phyloP scores from a whole-genome alignment of 2,329 filamentous ascomycete species.

The Cladosporium colombiae region DNA sequence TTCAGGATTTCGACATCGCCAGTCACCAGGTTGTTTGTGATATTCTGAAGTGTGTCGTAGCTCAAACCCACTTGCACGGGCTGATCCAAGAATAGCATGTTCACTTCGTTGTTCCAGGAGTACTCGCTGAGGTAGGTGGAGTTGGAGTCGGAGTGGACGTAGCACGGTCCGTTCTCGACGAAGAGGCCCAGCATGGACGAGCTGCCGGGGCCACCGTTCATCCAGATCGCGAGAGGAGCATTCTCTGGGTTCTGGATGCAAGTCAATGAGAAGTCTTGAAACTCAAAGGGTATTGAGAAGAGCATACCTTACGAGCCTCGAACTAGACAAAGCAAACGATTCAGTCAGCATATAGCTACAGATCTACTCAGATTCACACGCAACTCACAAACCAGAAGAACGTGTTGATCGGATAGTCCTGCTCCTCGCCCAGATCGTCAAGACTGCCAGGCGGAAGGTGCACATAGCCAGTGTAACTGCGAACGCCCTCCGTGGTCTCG shows the following conservation, averaged over 20 bases:
- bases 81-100: constrained; percentile 65
- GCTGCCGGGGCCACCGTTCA: constrained; percentile 60
- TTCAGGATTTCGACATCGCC: constrained; percentile 25
- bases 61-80: constrained; percentile 60
- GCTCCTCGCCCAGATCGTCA: constrained; percentile 28
- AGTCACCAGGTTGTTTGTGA: constrained; percentile 37
- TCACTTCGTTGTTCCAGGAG: constrained; percentile 62
- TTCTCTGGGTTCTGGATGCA: constrained; percentile 48
- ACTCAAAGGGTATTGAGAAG: background rate
- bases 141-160: constrained; percentile 55
- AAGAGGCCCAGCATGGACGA: constrained; percentile 53
- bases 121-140: constrained; percentile 55
- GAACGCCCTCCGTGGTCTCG: constrained; percentile 52
- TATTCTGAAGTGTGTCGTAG: constrained; percentile 46
- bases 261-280: background rate
- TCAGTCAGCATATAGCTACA: background rate
- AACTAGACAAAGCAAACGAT: background rate
- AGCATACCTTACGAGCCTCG: background rate
- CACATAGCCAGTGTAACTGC: constrained; percentile 42
- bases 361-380: no score
- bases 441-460: constrained; percentile 31
- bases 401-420: constrained; percentile 31
- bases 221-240: constrained; percentile 59
- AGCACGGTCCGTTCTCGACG: constrained; percentile 57
- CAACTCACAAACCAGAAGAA: constrained; percentile 57